Conservation (phyloP, 148 eudicot genomes). For the Rhododendron ovatum region DNA sequence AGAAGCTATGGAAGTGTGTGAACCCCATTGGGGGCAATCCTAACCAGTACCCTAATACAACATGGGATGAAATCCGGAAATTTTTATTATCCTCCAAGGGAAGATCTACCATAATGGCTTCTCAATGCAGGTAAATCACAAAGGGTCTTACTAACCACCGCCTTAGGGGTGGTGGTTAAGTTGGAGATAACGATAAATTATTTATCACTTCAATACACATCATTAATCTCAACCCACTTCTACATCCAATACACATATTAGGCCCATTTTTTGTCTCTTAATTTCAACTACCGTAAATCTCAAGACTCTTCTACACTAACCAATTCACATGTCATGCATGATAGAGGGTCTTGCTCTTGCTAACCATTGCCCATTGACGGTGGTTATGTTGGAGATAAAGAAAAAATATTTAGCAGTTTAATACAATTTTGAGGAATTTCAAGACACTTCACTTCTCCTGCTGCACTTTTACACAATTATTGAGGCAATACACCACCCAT, state of each 20-base stretch:
- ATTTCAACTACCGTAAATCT: neutral
- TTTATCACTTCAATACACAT: neutral
- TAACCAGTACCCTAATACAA: constrained; percentile 45
- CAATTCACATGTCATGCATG: neutral
- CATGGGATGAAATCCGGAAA: constrained; percentile 65
- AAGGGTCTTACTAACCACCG: neutral
- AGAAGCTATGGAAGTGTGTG: constrained; percentile 64
- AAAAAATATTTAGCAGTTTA: neutral
- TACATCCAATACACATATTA: neutral
- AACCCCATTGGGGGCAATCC: constrained; percentile 60
- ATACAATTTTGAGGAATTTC: neutral
- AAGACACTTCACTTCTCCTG: neutral
- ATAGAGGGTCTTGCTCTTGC: neutral
- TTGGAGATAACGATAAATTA: neutral
- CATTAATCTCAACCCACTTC: neutral
- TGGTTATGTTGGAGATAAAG: neutral
- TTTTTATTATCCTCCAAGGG: constrained; percentile 66
- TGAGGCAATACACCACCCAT: neutral
- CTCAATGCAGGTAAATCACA: constrained; percentile 53
- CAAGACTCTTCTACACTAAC: neutral
- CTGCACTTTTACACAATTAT: neutral
- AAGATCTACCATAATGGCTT: constrained; percentile 49
- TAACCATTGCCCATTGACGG: neutral
- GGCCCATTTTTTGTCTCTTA: neutral
- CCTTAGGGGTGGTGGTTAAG: neutral